phyloP scores from a whole-genome alignment of 2,329 filamentous ascomycete genomes.

The Neonectria faginata region DNA sequence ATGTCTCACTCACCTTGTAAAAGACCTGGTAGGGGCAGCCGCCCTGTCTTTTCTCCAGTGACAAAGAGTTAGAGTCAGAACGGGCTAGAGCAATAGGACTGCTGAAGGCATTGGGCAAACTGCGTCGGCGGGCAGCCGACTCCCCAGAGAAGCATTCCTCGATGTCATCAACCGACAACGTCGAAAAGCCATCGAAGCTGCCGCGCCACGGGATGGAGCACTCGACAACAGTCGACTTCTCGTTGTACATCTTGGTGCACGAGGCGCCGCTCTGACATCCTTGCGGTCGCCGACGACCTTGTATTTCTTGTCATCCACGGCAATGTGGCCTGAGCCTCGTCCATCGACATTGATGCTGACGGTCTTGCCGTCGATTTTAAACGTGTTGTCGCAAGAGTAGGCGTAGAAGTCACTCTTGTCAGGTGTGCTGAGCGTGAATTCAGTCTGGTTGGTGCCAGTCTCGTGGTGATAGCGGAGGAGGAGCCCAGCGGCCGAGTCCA shows the following conservation, averaged over 20 bases:
- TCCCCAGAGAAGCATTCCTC: slow-evolving; percentile 2
- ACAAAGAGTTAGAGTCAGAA: not conserved
- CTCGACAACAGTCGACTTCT: not conserved
- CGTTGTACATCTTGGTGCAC: not conserved
- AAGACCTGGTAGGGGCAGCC: not conserved
- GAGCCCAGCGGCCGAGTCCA: not conserved
- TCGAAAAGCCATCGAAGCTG: not conserved
- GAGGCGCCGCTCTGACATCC: not conserved
- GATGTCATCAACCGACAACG: not conserved
- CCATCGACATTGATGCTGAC: not conserved
- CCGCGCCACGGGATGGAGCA: slow-evolving; percentile 1
- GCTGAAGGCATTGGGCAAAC: not conserved
- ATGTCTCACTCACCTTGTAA: not conserved
- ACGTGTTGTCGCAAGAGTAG: not conserved
- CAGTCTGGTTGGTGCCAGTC: slow-evolving; percentile 1
- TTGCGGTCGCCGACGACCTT: not conserved
- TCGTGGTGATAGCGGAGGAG: slow-evolving; percentile 1
- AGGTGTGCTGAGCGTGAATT: not conserved
- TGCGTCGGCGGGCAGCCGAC: not conserved
- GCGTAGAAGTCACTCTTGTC: not conserved
- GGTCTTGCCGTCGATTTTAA: not conserved
- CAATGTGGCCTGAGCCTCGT: not conserved
- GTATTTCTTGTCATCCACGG: not conserved
- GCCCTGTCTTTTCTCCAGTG: not conserved
- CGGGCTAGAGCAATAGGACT: not conserved